Percentiles rank a stretch among this genome's conserved stretches.
phyloP scores from a whole-genome alignment of 305 asterid species.

The Petunia hybrid region DNA sequence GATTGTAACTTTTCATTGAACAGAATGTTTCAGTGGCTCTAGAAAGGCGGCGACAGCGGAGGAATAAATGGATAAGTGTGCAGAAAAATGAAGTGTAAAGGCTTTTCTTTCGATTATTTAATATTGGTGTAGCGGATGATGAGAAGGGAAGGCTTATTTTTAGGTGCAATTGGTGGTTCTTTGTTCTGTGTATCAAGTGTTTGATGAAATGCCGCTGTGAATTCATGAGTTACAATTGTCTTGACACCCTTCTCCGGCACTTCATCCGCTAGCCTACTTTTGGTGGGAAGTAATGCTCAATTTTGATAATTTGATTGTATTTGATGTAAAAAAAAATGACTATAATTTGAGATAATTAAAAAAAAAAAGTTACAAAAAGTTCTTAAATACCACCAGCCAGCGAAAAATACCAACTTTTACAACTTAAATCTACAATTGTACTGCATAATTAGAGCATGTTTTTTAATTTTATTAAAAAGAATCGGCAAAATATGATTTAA shows the following conservation, averaged over 20 bases:
- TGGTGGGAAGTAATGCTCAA: not conserved
- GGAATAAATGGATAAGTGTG: constrained; percentile 84
- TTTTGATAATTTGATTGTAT: not conserved
- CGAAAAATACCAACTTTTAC: too few relatives aligned
- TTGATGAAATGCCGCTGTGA: constrained; percentile 67
- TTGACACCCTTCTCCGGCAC: constrained; percentile 19
- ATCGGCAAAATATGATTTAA: too few relatives aligned
- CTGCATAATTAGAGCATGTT: too few relatives aligned
- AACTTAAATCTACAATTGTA: too few relatives aligned
- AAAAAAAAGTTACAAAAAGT: too few relatives aligned
- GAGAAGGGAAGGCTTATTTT: constrained; percentile 33
- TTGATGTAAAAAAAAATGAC: too few relatives aligned
- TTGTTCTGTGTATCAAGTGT: constrained; percentile 45
- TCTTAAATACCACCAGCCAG: too few relatives aligned
- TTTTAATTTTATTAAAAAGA: too few relatives aligned
- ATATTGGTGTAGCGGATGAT: constrained; percentile 36
- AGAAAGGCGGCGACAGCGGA: constrained; percentile 76
- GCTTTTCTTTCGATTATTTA: constrained; percentile 34
- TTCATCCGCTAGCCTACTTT: not conserved
- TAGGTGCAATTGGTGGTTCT: constrained; percentile 1
- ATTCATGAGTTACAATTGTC: constrained; percentile 36
- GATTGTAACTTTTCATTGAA: constrained; percentile 65
- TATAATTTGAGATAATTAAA: too few relatives aligned
- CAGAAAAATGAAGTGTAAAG: constrained; percentile 75
- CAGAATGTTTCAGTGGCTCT: constrained; percentile 65